Base-by-base conservation (phyloP, 2,329 filamentous ascomycete species). In the Xylariaceae sp. region DNA sequence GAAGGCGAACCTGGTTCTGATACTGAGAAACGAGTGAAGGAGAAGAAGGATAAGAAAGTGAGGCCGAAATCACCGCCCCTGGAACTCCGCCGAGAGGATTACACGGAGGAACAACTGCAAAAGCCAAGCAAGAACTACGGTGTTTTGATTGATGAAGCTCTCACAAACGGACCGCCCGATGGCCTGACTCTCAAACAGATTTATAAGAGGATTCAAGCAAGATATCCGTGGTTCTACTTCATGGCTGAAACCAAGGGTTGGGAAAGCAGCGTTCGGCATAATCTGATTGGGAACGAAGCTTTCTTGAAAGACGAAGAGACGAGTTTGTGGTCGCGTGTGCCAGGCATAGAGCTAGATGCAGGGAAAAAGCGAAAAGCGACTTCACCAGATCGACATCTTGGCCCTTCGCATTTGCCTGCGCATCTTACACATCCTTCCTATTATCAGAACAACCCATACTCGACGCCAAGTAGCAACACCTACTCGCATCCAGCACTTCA, bases 221-320 rank as follows among this genome's bases (percentile, higher is more conserved):
- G 70, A 53, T 81, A 81, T 53, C 77, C 77, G 8, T 81, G 74
- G 69, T 82, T 78, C 52, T 77, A 75, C 53, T 82, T 82, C 55
- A 70, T 69, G 43, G 76, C 77, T 16, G 77, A 79, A 57, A 82
- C 79, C 5, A 82, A 80, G 58, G 79, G 79, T n/a, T 82, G 79
- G 79, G 78, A 82, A 60, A 82, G 78, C 53, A 82, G 77, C 55
- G 79, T 82, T n/a, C 75, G 79, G 1, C 79, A 82, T 55, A 82
- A 82, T 45, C 69, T 82, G 22, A 80, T 82, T 53, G 78, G 77
- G 2, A 82, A 82, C 58, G 75, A 77, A 52, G 79, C 77, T 6
- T 82, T 82, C 58, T 71, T 69, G 52, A 82, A 82, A 60, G 73
- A 77, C 49, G 76, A 80, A 29, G 70, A 72, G 22, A 77, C 74